Conservation (phyloP, 352 stramenopile species). For the Phytophthora chlamydospora region DNA sequence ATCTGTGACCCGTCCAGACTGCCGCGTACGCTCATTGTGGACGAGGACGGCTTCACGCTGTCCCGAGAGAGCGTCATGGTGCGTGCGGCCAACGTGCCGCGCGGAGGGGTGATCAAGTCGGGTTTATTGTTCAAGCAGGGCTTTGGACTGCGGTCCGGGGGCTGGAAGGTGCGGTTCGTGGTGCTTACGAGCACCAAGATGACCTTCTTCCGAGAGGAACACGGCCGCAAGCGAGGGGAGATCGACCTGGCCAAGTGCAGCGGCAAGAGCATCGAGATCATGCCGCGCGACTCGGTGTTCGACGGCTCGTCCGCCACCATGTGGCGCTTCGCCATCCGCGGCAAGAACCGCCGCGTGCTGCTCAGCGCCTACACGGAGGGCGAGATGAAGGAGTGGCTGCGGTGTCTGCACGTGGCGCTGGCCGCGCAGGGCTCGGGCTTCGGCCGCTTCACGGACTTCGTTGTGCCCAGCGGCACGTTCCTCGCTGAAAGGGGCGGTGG, state of each 20-base stretch:
- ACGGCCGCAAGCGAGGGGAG: slow-evolving; percentile 70
- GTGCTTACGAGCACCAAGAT: slow-evolving; percentile 71
- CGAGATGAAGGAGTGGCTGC: slow-evolving; percentile 89
- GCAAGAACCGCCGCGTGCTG: slow-evolving; percentile 66
- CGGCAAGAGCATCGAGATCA: slow-evolving; percentile 78
- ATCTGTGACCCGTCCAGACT: slow-evolving; percentile 60
- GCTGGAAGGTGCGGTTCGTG: slow-evolving; percentile 83
- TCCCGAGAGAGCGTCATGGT: slow-evolving; percentile 60
- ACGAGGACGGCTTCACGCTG: slow-evolving; percentile 69
- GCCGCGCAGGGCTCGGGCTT: slow-evolving; percentile 49
- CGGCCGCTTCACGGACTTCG: slow-evolving; percentile 74
- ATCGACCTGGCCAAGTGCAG: slow-evolving; percentile 74
- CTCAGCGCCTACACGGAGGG: slow-evolving; percentile 78
- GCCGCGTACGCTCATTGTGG: slow-evolving; percentile 66
- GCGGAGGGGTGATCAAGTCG: slow-evolving; percentile 63
- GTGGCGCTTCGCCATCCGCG: slow-evolving; percentile 83
- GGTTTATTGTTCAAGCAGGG: slow-evolving; percentile 81
- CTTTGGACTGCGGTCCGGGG: slow-evolving; percentile 55
- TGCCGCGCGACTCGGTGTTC: slow-evolving; percentile 83
- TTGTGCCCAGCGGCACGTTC: slow-evolving; percentile 69
- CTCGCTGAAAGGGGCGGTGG: slow-evolving; percentile 61
- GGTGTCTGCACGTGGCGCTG: slow-evolving; percentile 77
- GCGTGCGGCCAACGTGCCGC: slow-evolving; percentile 44
- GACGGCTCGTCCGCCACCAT: slow-evolving; percentile 76
- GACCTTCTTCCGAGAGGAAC: slow-evolving; percentile 75